Conservation (phyloP, 345 rosid genomes). For the Corymbia maculata region DNA sequence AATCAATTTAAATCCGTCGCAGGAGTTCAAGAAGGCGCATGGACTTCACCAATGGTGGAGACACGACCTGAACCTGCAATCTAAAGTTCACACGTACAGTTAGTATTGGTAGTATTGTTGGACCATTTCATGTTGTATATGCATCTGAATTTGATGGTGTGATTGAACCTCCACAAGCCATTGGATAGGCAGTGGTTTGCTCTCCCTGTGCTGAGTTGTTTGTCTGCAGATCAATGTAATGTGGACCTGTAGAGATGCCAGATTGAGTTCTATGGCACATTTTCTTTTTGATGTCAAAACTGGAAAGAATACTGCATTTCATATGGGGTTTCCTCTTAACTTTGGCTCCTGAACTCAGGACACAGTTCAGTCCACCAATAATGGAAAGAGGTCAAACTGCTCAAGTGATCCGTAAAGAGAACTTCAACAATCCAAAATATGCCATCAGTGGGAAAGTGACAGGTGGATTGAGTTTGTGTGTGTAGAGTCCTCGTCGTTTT, state of each 20-base stretch:
- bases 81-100: constrained; percentile 40
- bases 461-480: not conserved
- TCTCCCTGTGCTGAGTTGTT: not conserved
- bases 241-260: not conserved
- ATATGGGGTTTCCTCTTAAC: not conserved
- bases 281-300: not conserved
- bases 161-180: not conserved
- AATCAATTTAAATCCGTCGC: constrained; percentile 23
- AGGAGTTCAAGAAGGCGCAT: constrained; percentile 66
- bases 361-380: not conserved
- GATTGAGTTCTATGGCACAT: not conserved
- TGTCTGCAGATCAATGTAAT: not conserved
- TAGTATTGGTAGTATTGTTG: not conserved
- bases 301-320: not conserved
- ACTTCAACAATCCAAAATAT: not conserved
- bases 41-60: constrained; percentile 96
- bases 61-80: constrained; percentile 40
- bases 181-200: not conserved
- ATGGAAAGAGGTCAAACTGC: not conserved
- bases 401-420: not conserved
- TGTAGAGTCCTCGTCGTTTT: not conserved
- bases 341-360: not conserved
- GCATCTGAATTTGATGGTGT: not conserved
- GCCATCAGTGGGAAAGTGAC: not conserved
- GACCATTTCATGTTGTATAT: not conserved